A percentile compares a stretch with the other conserved stretches of the same genome.
Conservation (phyloP, 129 eudicot species). For the Artemisia tridentata region DNA sequence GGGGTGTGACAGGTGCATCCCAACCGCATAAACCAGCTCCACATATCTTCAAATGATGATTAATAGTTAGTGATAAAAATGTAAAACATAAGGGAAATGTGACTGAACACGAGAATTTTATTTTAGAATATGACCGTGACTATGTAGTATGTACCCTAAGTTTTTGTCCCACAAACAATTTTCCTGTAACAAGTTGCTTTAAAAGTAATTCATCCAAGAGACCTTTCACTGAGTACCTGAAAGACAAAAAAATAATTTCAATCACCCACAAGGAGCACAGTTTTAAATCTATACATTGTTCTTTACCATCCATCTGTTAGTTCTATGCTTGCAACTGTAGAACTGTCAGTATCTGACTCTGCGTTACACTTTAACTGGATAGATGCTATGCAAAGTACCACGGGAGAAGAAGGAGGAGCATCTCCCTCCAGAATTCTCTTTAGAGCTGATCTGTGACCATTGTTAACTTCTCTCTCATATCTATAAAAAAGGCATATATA, state of each 20-base stretch:
- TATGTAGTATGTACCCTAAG: conserved; percentile 50
- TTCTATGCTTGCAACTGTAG: conserved; percentile 48
- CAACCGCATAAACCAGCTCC: conserved; percentile 85
- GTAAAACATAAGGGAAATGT: neutral
- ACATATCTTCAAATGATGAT: conserved; percentile 60
- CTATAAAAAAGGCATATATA: conserved; percentile 33
- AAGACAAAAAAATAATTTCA: conserved; percentile 8
- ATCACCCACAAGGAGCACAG: conserved; percentile 11
- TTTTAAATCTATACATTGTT: conserved; percentile 12
- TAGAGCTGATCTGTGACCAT: conserved; percentile 83
- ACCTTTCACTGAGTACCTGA: conserved; percentile 77
- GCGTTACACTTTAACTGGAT: conserved; percentile 34
- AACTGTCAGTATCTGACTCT: conserved; percentile 24
- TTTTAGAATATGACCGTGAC: conserved; percentile 1
- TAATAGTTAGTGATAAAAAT: conserved; percentile 31
- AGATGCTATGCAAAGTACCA: conserved; percentile 88
- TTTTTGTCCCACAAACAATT: conserved; percentile 89
- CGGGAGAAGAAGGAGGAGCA: conserved; percentile 71
- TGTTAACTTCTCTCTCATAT: conserved; percentile 92
- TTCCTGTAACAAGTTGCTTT: conserved; percentile 56
- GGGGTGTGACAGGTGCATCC: conserved; percentile 87
- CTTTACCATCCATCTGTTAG: conserved; percentile 94
- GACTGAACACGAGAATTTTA: conserved; percentile 1
- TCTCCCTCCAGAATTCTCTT: conserved; percentile 92
- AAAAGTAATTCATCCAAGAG: conserved; percentile 67